phyloP scores from a whole-genome alignment of 2,329 filamentous ascomycete species.

The Fusarium albosuccineum region DNA sequence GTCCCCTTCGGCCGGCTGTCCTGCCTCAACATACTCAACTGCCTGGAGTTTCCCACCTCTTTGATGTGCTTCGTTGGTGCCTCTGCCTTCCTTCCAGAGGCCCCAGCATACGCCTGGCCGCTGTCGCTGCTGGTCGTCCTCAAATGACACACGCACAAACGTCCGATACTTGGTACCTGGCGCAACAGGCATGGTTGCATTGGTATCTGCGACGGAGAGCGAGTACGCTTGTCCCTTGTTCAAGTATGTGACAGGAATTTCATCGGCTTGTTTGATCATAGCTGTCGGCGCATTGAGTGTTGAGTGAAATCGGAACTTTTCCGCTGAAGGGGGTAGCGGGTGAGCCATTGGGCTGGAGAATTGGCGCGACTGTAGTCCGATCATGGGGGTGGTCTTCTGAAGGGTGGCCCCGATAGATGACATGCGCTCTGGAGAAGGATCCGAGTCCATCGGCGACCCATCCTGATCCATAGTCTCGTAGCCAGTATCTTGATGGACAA shows the following conservation, averaged over 20 bases:
- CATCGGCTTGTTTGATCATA: constrained; percentile 90
- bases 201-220: constrained; percentile 84
- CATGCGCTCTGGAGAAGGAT: constrained; percentile 64
- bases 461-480: constrained; percentile 86
- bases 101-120: constrained; percentile 87
- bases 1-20: constrained; percentile 70
- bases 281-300: constrained; percentile 94
- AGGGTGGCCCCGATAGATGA: constrained; percentile 71
- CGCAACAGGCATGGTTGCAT: constrained; percentile 68
- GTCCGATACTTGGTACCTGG: constrained; percentile 84
- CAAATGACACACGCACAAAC: constrained; percentile 94
- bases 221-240: constrained; percentile 98
- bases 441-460: constrained; percentile 74
- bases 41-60: constrained; percentile 92
- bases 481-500: constrained; percentile 82
- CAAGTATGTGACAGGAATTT: constrained; percentile 97
- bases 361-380: constrained; percentile 67
- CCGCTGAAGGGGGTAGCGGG: constrained; percentile 66
- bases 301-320: constrained; percentile 89
- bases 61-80: constrained; percentile 95
- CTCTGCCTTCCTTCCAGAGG: constrained; percentile 94
- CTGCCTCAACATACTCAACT: constrained; percentile 88
- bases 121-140: constrained; percentile 92
- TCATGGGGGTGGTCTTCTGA: constrained; percentile 71
- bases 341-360: constrained; percentile 61